A percentile compares a stretch with the other conserved stretches of the same genome.
Evolutionary conservation across 192 early-diverging fungal species (phyloP).

Genomic region (Backusella mclennaniae): DNA sequence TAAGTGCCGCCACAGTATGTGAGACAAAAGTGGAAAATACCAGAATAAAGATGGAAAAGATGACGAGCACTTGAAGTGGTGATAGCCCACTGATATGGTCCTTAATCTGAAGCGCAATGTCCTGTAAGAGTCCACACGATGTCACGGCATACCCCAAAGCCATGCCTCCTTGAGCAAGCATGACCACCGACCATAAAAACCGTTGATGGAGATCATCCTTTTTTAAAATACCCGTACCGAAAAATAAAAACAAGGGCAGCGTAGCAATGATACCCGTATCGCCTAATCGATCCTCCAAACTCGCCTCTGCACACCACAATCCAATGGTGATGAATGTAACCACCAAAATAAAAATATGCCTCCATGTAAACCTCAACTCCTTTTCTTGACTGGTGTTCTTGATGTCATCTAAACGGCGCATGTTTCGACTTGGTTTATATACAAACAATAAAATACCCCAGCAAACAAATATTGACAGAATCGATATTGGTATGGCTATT

Average conservation of each 20-base stretch:
- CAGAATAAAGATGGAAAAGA: constrained; percentile 60
- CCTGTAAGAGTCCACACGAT: constrained; percentile 59
- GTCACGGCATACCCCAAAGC: constrained; percentile 72
- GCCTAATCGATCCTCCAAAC: constrained; percentile 54
- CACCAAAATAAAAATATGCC: constrained; percentile 54
- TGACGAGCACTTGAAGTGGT: constrained; percentile 48
- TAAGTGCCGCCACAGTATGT: constrained; percentile 76
- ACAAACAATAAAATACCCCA: constrained; percentile 66
- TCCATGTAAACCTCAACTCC: constrained; percentile 25
- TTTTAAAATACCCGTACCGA: constrained; percentile 61
- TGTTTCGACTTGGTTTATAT: constrained; percentile 52
- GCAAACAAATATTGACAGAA: constrained; percentile 60
- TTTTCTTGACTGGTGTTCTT: constrained; percentile 35
- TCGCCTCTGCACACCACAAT: constrained; percentile 66
- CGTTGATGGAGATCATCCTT: constrained; percentile 79
- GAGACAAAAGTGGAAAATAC: constrained; percentile 72
- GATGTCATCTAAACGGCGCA: constrained; percentile 38
- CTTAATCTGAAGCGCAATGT: constrained; percentile 56
- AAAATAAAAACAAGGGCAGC: constrained; percentile 70
- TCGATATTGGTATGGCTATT: constrained; percentile 63
- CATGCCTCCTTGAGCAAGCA: constrained; percentile 76
- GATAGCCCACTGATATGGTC: constrained; percentile 47
- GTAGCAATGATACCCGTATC: constrained; percentile 75
- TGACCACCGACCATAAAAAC: constrained; percentile 54
- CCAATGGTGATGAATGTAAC: constrained; percentile 61